A percentile compares a stretch with the other conserved stretches of the same genome.
These are phyloP conservation scores for Fusarium aywerte DNA, from an alignment of 2,329 filamentous ascomycete genomes.

Conservation along the genomic window DNA sequence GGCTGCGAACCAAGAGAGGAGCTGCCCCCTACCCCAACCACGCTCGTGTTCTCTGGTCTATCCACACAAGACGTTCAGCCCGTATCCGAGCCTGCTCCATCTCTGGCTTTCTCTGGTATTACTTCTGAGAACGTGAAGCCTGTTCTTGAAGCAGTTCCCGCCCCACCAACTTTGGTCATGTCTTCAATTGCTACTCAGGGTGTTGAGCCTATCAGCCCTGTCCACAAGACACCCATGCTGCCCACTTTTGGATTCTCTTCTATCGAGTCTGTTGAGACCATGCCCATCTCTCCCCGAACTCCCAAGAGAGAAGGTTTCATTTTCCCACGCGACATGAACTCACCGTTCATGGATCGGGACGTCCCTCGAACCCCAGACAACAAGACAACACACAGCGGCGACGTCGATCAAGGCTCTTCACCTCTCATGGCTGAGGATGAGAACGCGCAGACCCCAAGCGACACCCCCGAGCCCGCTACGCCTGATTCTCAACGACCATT, in stretches of 20 bases:
- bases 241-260: conserved; percentile 57
- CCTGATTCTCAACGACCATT: conserved; percentile 69
- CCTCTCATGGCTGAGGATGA: conserved; percentile 73
- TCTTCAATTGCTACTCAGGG: conserved; percentile 53
- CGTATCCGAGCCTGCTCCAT: conserved; percentile 42
- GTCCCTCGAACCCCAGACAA: conserved; percentile 54
- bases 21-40: conserved; percentile 36
- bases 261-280: conserved; percentile 59
- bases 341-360: conserved; percentile 46
- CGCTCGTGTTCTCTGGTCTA: conserved; percentile 51
- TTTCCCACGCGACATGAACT: conserved; percentile 60
- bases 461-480: conserved; percentile 55
- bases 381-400: conserved; percentile 56
- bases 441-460: conserved; percentile 64
- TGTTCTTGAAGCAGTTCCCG: conserved; percentile 38
- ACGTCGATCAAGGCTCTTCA: conserved; percentile 54
- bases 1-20: conserved; percentile 52
- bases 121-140: conserved; percentile 53
- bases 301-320: conserved; percentile 67
- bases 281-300: conserved; percentile 60
- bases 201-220: conserved; percentile 54
- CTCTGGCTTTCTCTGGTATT: conserved; percentile 33
- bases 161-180: conserved; percentile 49
- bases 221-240: conserved; percentile 35
- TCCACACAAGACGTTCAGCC: conserved; percentile 54